Percentiles rank a stretch among this genome's conserved stretches.
These are phyloP conservation scores for Alternaria sp. DNA, from an alignment of 2,329 filamentous ascomycete genomes.

Conservation along the genomic window DNA sequence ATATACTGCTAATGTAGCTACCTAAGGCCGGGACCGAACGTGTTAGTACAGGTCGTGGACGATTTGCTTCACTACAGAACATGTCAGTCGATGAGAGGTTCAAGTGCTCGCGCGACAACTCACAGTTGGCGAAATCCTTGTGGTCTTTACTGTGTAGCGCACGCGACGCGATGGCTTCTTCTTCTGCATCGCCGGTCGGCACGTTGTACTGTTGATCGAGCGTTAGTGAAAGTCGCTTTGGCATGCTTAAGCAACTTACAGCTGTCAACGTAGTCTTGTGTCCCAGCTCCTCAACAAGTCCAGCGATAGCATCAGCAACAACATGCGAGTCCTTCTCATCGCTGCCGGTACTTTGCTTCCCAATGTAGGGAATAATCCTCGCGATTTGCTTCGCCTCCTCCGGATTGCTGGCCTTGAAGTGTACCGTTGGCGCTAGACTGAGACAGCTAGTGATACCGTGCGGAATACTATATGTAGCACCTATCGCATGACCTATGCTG, in stretches of 20 bases:
- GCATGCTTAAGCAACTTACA: slow-evolving; percentile 28
- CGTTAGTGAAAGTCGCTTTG: slow-evolving; percentile 23
- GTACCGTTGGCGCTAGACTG: slow-evolving; percentile 62
- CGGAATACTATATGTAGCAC: slow-evolving; percentile 64
- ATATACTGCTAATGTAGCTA: not conserved
- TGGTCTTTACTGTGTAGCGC: slow-evolving; percentile 50
- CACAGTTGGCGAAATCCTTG: slow-evolving; percentile 49
- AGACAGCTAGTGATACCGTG: slow-evolving; percentile 65
- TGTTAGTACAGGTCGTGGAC: slow-evolving; percentile 44
- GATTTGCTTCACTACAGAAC: slow-evolving; percentile 43
- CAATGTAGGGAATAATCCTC: slow-evolving; percentile 57
- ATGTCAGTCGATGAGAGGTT: slow-evolving; percentile 14
- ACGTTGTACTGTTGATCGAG: slow-evolving; percentile 42
- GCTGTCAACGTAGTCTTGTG: slow-evolving; percentile 49
- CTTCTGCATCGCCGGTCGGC: slow-evolving; percentile 47
- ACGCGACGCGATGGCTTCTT: slow-evolving; percentile 48
- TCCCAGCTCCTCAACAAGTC: slow-evolving; percentile 57
- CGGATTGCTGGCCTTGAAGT: slow-evolving; percentile 59
- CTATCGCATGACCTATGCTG: slow-evolving; percentile 61
- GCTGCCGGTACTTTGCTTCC: slow-evolving; percentile 53
- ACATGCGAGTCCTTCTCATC: slow-evolving; percentile 56
- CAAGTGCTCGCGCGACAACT: slow-evolving; percentile 12
- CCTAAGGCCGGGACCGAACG: not conserved
- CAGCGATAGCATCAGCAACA: slow-evolving; percentile 57
- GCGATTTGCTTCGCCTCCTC: slow-evolving; percentile 60